Evolutionary conservation across 257 asterid genomes (phyloP).

Genomic region (Nicotiana attenuata): DNA sequence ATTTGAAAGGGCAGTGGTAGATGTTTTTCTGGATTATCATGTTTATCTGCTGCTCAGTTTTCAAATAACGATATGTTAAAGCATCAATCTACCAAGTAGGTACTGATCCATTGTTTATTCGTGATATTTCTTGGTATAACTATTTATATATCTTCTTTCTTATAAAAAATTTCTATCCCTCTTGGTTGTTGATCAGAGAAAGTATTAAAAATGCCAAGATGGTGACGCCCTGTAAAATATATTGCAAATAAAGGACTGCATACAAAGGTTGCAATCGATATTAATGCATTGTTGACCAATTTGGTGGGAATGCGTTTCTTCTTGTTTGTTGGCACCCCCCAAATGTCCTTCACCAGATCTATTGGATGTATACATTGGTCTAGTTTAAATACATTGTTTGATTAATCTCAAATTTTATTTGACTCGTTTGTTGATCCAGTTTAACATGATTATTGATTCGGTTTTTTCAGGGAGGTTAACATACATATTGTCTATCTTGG

Average conservation of each 20-base stretch:
- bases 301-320: neutral
- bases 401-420: neutral
- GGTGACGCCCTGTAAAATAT: neutral
- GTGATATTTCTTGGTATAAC: neutral
- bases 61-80: neutral
- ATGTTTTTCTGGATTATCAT: neutral
- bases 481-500: too few relatives aligned
- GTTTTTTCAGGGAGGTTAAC: neutral
- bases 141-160: neutral
- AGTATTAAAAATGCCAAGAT: neutral
- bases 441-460: neutral
- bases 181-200: neutral
- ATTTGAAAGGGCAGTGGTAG: neutral
- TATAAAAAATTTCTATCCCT: neutral
- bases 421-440: neutral
- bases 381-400: neutral
- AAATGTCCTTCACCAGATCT: neutral
- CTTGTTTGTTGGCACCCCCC: neutral
- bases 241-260: neutral
- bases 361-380: neutral
- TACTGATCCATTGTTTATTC: neutral
- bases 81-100: neutral
- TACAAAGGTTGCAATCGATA: neutral
- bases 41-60: neutral
- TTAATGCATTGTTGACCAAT: neutral